Evolutionary conservation across 78 protist genomes (phyloP).

Genomic region (Protostelium mycophagum): DNA sequence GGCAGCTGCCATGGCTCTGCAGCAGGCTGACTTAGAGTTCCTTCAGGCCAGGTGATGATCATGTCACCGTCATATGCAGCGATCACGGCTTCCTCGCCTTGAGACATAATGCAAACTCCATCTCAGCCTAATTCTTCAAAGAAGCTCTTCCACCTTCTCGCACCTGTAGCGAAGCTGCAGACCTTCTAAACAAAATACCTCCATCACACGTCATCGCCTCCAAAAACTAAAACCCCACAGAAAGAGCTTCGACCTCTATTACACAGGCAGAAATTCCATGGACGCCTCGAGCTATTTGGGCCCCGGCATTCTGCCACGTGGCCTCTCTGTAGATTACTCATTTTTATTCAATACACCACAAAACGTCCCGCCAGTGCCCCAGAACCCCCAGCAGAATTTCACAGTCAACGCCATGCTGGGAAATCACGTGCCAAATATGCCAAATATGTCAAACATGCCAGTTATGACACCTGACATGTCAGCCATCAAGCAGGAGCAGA

Average conservation of each 20-base stretch:
- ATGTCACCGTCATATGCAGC: constrained; percentile 8
- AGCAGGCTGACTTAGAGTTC: neutral
- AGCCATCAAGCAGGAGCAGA: neutral
- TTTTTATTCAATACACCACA: neutral
- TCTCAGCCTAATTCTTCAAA: too few species aligned
- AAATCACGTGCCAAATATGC: neutral
- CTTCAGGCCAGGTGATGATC: neutral
- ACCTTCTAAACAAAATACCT: too few species aligned
- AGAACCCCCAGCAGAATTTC: neutral
- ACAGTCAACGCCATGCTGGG: neutral
- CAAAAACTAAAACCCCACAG: too few species aligned
- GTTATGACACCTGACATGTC: too few species aligned
- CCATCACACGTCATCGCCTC: too few species aligned
- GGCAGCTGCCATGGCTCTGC: neutral
- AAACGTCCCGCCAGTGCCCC: neutral
- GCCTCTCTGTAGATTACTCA: neutral
- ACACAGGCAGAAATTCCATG: neutral
- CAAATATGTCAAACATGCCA: too few species aligned
- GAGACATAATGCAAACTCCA: too few species aligned
- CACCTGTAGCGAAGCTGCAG: too few species aligned
- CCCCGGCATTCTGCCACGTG: neutral
- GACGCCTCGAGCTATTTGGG: neutral
- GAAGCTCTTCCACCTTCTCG: too few species aligned
- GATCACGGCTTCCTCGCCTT: neutral
- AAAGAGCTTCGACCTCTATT: neutral